Base-by-base conservation (phyloP, 2,329 filamentous ascomycete species). In the Alternaria rosae region DNA sequence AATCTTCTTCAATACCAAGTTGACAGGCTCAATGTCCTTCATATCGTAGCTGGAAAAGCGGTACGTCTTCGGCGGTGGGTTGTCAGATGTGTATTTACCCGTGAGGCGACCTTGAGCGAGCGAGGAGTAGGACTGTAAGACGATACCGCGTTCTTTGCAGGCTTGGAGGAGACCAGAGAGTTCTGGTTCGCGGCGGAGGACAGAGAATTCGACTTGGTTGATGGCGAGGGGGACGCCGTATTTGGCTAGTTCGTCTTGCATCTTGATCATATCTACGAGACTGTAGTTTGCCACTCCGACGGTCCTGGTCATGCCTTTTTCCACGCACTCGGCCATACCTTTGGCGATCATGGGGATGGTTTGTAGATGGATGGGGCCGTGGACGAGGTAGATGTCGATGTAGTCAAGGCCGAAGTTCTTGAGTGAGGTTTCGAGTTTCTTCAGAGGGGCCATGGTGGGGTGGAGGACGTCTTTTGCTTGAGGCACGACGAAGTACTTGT, bases 131-230 rank as follows among this genome's bases (percentile, higher is more conserved):
- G 77, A 78, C 67, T 82, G 78, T 44, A 83, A 79, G 20, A 82
- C 72, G 42, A 83, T 81, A 11, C 73, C 75, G n/a, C 79, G 75
- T 32, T 77, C 73, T n/a, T 70, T 54, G 25, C 52, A 54, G 73
- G 66, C 76, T 5, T 78, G 74, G 7, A 83, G 73, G 55, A 83
- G 70, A 0, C 81, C 81, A 3, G 70, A 74, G 1, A 72, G 72
- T 60, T 83, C 81, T 1, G 82, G 82, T 12, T 77, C 62, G 20
- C 81, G 76, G 20, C 82, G 77, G 21, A 84, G 70, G 23, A 83
- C 66, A 30, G 76, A 79, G 68, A 78, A 84, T 64, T 84, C 82
- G 73, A 80, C 81, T 66, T 84, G 81, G 60, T 82, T 83, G 17
- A 78, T 76, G 2, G 80, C 78, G 5, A 84, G 79, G 1, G 81